A percentile compares a stretch with the other conserved stretches of the same genome.
These are phyloP conservation scores for Aspergillus caelatus DNA, from an alignment of 2,329 filamentous ascomycete species.

Conservation along the genomic window DNA sequence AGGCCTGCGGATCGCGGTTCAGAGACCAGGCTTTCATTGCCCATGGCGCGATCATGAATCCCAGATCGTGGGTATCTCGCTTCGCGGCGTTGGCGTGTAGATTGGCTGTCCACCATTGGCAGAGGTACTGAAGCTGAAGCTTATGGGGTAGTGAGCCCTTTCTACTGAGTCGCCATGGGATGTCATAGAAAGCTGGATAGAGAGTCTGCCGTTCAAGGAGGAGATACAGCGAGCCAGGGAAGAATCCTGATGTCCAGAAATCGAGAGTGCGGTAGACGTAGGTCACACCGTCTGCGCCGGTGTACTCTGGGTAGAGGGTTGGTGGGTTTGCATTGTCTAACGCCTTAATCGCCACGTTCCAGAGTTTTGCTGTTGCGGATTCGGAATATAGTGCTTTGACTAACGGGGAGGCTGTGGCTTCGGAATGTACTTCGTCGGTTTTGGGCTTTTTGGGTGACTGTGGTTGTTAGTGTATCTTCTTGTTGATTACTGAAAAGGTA, in stretches of 20 bases:
- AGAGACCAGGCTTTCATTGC: slow-evolving; percentile 53
- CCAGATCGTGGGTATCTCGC: slow-evolving; percentile 58
- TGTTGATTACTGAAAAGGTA: accelerated
- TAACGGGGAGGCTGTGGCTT: neutral
- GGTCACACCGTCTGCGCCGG: slow-evolving; percentile 10
- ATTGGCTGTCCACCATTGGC: slow-evolving; percentile 48
- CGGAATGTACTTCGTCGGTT: neutral
- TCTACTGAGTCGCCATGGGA: slow-evolving; percentile 15
- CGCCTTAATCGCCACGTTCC: slow-evolving; percentile 23
- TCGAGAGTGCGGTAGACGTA: slow-evolving; percentile 47
- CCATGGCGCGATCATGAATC: slow-evolving; percentile 57
- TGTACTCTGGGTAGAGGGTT: slow-evolving; percentile 21
- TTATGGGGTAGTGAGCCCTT: slow-evolving; percentile 12
- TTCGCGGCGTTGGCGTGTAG: slow-evolving; percentile 44
- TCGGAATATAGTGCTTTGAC: slow-evolving; percentile 20
- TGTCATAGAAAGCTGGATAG: slow-evolving; percentile 21
- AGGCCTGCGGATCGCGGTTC: slow-evolving; percentile 39
- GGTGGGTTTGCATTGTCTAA: slow-evolving; percentile 14
- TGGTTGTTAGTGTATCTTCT: neutral
- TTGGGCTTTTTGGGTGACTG: neutral
- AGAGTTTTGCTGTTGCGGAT: slow-evolving; percentile 24
- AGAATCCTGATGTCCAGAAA: slow-evolving; percentile 56
- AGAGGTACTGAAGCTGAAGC: slow-evolving; percentile 26
- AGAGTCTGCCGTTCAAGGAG: slow-evolving; percentile 39
- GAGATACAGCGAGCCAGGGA: slow-evolving; percentile 49